Conservation (phyloP, 768 basidiomycete genomes). For the Thelephora ganbajun region DNA sequence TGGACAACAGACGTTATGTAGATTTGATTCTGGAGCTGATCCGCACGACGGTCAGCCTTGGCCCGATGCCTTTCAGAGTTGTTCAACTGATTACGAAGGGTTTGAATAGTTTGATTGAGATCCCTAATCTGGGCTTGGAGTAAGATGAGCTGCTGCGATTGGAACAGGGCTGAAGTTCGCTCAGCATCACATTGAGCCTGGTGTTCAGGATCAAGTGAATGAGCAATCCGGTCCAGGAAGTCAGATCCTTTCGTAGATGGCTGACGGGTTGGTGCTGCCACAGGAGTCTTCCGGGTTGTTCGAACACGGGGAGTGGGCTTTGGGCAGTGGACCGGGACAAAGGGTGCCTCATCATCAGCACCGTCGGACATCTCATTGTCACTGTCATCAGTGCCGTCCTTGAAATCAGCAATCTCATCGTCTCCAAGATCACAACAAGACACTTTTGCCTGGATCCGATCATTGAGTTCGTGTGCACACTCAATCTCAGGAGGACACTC, state of each 20-base stretch:
- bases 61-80: background rate
- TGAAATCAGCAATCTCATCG: conserved; percentile 8
- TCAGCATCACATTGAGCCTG: background rate
- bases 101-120: background rate
- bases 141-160: background rate
- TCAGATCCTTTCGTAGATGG: background rate
- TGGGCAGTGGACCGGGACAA: background rate
- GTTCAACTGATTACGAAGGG: background rate
- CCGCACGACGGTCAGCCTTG: background rate
- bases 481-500: conserved; percentile 12
- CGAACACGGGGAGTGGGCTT: background rate
- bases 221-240: background rate
- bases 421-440: conserved; percentile 13
- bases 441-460: conserved; percentile 13
- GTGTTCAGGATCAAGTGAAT: background rate
- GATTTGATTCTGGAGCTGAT: background rate
- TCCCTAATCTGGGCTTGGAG: background rate
- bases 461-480: conserved; percentile 14
- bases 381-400: background rate
- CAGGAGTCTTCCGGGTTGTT: background rate
- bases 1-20: background rate
- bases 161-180: background rate
- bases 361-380: background rate
- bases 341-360: background rate
- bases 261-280: background rate